Evolutionary conservation across 192 early-diverging fungal species (phyloP).

Genomic region (Geranomyces variabilis): DNA sequence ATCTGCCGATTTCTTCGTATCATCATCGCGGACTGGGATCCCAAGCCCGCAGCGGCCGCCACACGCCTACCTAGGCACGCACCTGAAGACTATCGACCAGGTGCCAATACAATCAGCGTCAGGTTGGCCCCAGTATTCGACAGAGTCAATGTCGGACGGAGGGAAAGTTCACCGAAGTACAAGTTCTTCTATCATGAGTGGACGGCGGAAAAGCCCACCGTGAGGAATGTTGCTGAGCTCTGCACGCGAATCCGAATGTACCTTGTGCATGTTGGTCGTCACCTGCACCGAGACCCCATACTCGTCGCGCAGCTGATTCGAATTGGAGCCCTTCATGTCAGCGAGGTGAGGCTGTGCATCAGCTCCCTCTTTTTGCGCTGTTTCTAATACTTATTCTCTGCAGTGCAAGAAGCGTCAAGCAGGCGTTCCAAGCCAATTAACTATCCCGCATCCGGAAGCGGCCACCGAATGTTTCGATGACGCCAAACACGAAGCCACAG

Average conservation of each 20-base stretch:
- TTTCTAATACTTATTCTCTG: too few species aligned
- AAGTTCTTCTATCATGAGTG: conserved; percentile 68
- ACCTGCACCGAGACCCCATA: conserved; percentile 47
- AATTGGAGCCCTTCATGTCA: conserved; percentile 46
- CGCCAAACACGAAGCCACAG: conserved; percentile 13
- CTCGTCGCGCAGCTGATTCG: conserved; percentile 51
- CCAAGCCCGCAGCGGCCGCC: conserved; percentile 10
- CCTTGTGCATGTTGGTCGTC: conserved; percentile 41
- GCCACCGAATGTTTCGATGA: neutral
- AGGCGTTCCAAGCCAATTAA: neutral
- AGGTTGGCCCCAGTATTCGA: conserved; percentile 25
- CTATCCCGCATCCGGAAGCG: conserved; percentile 12
- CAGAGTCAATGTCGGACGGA: conserved; percentile 31
- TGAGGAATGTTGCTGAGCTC: conserved; percentile 23
- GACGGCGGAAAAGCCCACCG: conserved; percentile 48
- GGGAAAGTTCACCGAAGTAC: conserved; percentile 40
- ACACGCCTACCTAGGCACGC: neutral
- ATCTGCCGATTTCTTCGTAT: conserved; percentile 64
- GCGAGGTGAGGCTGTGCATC: conserved; percentile 23
- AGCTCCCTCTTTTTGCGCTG: too few species aligned
- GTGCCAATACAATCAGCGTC: conserved; percentile 37
- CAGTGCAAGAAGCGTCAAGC: neutral
- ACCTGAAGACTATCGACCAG: conserved; percentile 17
- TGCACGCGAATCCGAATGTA: conserved; percentile 27
- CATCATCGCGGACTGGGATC: conserved; percentile 63